phyloP scores from a whole-genome alignment of 73 alveolate species.

The Tetrahymena malaccensis region DNA sequence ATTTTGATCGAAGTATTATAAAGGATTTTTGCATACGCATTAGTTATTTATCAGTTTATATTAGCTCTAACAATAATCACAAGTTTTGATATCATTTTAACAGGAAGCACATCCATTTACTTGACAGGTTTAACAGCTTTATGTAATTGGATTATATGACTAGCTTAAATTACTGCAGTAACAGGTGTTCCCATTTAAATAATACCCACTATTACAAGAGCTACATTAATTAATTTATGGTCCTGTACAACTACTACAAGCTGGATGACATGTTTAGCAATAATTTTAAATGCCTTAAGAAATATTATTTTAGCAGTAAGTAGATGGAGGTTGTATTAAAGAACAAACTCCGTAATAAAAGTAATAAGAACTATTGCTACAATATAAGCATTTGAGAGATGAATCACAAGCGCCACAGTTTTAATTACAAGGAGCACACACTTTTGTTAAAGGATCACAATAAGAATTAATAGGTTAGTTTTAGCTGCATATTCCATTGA shows the following conservation, averaged over 20 bases:
- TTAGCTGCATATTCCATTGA: not conserved
- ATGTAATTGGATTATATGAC: not conserved
- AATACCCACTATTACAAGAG: not conserved
- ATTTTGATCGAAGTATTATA: not conserved
- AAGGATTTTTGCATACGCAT: not conserved
- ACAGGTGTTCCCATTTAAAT: not conserved
- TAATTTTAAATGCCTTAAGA: not conserved
- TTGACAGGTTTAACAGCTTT: not conserved
- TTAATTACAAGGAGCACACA: not conserved
- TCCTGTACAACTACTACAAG: not conserved
- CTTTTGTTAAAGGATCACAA: not conserved
- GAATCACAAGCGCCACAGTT: not conserved
- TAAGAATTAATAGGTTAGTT: not conserved
- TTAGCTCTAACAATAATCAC: not conserved
- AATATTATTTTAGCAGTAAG: not conserved
- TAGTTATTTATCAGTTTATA: not conserved
- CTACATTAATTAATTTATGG: not conserved
- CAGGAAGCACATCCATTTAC: not conserved
- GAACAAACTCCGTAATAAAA: not conserved
- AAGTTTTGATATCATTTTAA: not conserved
- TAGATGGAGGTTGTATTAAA: not conserved
- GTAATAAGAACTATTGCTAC: not conserved
- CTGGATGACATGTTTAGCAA: not conserved
- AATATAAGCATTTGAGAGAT: not conserved
- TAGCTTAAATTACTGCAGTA: not conserved